Percentiles rank a stretch among this genome's conserved stretches.
phyloP scores from a whole-genome alignment of 306 rosid species.

The Myrica gale region DNA sequence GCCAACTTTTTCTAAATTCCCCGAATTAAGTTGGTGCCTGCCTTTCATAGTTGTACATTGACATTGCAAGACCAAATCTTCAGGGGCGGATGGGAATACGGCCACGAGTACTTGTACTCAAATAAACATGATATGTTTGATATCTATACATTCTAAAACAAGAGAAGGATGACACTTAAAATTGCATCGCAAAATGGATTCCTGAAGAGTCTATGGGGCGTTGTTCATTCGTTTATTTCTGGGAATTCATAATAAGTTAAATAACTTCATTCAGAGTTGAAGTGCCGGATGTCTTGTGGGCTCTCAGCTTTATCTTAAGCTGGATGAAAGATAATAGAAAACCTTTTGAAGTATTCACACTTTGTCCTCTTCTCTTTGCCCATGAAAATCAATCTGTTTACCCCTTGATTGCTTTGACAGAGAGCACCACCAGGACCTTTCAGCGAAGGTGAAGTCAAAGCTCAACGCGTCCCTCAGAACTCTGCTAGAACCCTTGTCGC shows the following conservation, averaged over 20 bases:
- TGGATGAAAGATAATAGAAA: background rate
- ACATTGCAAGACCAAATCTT: background rate
- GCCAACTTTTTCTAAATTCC: background rate
- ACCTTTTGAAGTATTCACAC: background rate
- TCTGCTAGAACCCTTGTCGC: conserved; percentile 77
- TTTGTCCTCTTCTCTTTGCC: background rate
- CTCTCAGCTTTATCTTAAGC: too few relatives aligned
- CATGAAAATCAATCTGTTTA: conserved; percentile 5
- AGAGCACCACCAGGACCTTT: conserved; percentile 18
- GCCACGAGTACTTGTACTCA: background rate
- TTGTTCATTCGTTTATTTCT: too few relatives aligned
- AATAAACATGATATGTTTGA: too few relatives aligned
- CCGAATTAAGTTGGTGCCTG: background rate
- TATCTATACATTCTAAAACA: too few relatives aligned
- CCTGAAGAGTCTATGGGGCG: too few relatives aligned
- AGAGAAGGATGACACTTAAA: too few relatives aligned
- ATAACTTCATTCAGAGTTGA: too few relatives aligned
- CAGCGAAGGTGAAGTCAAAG: conserved; percentile 47
- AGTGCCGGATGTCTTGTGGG: too few relatives aligned
- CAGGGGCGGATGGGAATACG: background rate
- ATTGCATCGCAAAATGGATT: too few relatives aligned
- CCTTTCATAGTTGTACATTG: background rate
- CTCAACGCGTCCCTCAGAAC: conserved; percentile 68
- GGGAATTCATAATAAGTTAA: too few relatives aligned
- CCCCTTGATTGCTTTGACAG: conserved; percentile 25